Conservation (phyloP, 805 yeast species). For the Ogataea siamensis region DNA sequence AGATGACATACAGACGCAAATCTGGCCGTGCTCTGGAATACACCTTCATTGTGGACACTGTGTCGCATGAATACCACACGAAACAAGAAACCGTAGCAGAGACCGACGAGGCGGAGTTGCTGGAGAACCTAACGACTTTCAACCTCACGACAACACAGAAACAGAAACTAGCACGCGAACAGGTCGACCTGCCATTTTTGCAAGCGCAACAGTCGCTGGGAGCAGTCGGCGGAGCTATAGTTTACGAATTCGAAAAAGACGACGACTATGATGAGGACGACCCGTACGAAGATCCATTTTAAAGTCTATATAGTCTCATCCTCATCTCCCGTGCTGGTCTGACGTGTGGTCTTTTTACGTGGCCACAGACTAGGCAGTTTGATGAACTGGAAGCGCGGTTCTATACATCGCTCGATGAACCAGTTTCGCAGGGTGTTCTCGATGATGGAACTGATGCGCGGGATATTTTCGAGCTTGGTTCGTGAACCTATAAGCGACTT, state of each 20-base stretch:
- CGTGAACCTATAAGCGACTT: constrained; percentile 89
- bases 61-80: constrained; percentile 41
- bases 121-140: constrained; percentile 82
- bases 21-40: constrained; percentile 76
- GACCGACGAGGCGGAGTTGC: constrained; percentile 46
- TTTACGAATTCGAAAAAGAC: constrained; percentile 92
- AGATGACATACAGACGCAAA: constrained; percentile 68
- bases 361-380: constrained; percentile 90
- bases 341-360: constrained; percentile 53
- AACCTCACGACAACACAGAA: constrained; percentile 72
- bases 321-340: constrained; percentile 21
- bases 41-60: constrained; percentile 50
- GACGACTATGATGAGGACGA: constrained; percentile 98
- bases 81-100: constrained; percentile 29
- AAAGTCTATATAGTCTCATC: constrained; percentile 23
- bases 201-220: constrained; percentile 75
- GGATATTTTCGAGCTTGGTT: constrained; percentile 88
- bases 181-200: constrained; percentile 87
- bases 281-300: constrained; percentile 95
- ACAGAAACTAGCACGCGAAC: constrained; percentile 75
- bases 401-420: constrained; percentile 91
- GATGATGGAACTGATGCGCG: constrained; percentile 81
- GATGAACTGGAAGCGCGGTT: constrained; percentile 87
- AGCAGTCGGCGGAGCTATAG: constrained; percentile 87
- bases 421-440: constrained; percentile 81